These are phyloP conservation scores for Lyophyllum atratum DNA, from an alignment of 768 basidiomycete species.

Conservation along the genomic window DNA sequence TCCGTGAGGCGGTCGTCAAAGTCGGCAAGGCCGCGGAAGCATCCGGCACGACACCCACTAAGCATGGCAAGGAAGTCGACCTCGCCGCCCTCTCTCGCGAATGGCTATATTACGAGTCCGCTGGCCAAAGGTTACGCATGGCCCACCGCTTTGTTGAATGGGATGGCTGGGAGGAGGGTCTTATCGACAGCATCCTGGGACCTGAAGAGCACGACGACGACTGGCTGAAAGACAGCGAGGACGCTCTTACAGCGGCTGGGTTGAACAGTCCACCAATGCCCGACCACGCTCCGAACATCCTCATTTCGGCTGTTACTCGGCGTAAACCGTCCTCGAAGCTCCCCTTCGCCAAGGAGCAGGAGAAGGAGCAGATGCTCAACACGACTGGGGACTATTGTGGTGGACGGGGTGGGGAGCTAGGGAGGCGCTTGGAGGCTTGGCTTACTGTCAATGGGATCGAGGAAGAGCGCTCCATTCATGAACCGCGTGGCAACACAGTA, in stretches of 20 bases:
- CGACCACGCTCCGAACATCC: slow-evolving; percentile 9
- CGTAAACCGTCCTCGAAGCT: slow-evolving; percentile 45
- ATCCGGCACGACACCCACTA: slow-evolving; percentile 24
- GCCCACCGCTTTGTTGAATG: slow-evolving; percentile 84
- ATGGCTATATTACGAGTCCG: slow-evolving; percentile 75
- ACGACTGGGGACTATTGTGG: slow-evolving; percentile 78
- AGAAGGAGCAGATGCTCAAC: slow-evolving; percentile 70
- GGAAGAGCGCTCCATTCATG: slow-evolving; percentile 19
- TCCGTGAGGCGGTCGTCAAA: slow-evolving; percentile 62
- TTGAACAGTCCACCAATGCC: slow-evolving; percentile 23
- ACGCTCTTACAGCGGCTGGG: slow-evolving; percentile 8
- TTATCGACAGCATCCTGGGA: slow-evolving; percentile 75
- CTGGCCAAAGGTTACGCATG: slow-evolving; percentile 66
- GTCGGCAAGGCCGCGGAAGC: slow-evolving; percentile 29
- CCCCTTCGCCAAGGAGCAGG: slow-evolving; percentile 59
- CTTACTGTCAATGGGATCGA: slow-evolving; percentile 47
- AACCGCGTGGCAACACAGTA: slow-evolving; percentile 2
- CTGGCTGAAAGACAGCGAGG: slow-evolving; percentile 57
- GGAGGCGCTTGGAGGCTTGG: slow-evolving; percentile 76
- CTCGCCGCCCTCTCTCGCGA: slow-evolving; percentile 55
- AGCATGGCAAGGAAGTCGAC: slow-evolving; percentile 25
- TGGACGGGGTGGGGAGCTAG: slow-evolving; percentile 77
- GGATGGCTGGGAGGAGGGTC: slow-evolving; percentile 91
- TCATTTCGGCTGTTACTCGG: slow-evolving; percentile 26
- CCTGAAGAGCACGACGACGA: slow-evolving; percentile 70